phyloP scores from a whole-genome alignment of 176 grass and related monocot species.

The Zoysia pacifica region DNA sequence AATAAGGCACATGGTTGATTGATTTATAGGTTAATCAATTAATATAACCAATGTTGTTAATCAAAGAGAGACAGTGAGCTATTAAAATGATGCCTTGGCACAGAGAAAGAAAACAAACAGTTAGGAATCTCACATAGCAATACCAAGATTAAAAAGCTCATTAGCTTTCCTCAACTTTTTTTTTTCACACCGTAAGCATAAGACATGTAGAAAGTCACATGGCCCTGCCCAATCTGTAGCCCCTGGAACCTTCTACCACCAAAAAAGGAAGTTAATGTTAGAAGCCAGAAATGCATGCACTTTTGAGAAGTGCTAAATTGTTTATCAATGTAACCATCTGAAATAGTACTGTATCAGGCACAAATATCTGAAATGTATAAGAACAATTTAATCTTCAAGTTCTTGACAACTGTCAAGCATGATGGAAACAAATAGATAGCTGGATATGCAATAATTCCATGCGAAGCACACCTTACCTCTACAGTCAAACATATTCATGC shows the following conservation, averaged over 20 bases:
- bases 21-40: neutral
- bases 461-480: no score
- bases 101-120: neutral
- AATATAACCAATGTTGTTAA: neutral
- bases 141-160: constrained; percentile 79
- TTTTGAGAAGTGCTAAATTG: no score
- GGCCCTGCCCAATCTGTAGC: constrained; percentile 78
- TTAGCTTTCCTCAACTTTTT: constrained; percentile 75
- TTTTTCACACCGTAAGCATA: constrained; percentile 74
- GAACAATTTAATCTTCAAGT: no score
- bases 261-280: no score
- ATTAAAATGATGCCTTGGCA: neutral
- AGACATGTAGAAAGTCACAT: constrained; percentile 71
- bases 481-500: no score
- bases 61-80: neutral
- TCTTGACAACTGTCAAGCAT: no score
- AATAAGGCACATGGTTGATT: neutral
- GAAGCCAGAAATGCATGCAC: no score
- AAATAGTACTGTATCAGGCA: no score
- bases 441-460: no score
- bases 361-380: no score
- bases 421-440: no score
- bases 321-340: no score
- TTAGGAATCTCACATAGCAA: constrained; percentile 67
- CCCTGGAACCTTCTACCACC: constrained; percentile 40